phyloP scores from a whole-genome alignment of 129 eudicot genomes.

The Dittrichia graveolens region DNA sequence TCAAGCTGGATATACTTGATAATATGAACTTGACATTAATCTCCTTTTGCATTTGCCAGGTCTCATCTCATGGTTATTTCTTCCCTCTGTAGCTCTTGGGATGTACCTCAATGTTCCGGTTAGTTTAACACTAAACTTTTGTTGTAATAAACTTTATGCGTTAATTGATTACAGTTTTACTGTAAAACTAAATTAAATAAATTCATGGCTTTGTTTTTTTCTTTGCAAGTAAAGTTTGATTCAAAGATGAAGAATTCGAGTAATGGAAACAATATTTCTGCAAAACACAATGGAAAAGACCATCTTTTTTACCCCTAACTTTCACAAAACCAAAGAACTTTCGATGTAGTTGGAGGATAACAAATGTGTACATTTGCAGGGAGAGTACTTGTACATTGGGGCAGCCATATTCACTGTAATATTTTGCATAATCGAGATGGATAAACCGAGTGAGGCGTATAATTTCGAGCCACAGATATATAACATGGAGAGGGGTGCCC shows the following conservation, averaged over 20 bases:
- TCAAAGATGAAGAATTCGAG: too few species aligned
- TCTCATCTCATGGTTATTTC: slow-evolving; percentile 92
- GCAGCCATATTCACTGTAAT: slow-evolving; percentile 74
- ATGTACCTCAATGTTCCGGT: slow-evolving; percentile 93
- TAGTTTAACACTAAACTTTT: slow-evolving; percentile 16
- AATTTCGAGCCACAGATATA: slow-evolving; percentile 93
- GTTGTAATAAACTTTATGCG: background rate
- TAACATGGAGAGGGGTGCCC: slow-evolving; percentile 84
- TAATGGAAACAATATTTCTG: too few species aligned
- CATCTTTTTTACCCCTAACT: background rate
- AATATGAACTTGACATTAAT: slow-evolving; percentile 3
- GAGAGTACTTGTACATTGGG: slow-evolving; percentile 91
- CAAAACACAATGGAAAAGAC: background rate
- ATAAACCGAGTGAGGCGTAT: slow-evolving; percentile 89
- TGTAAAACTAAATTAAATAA: background rate
- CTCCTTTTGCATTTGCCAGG: slow-evolving; percentile 45
- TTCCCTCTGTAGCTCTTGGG: slow-evolving; percentile 80
- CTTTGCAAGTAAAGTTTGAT: too few species aligned
- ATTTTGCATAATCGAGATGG: slow-evolving; percentile 90
- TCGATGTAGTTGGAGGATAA: background rate
- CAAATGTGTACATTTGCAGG: slow-evolving; percentile 43
- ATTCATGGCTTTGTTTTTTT: too few species aligned
- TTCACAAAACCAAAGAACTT: background rate
- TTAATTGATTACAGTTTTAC: background rate
- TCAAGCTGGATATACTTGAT: background rate